Evolutionary conservation across 2,329 filamentous ascomycete species (phyloP).

Genomic region (Aspergillus japonicus): DNA sequence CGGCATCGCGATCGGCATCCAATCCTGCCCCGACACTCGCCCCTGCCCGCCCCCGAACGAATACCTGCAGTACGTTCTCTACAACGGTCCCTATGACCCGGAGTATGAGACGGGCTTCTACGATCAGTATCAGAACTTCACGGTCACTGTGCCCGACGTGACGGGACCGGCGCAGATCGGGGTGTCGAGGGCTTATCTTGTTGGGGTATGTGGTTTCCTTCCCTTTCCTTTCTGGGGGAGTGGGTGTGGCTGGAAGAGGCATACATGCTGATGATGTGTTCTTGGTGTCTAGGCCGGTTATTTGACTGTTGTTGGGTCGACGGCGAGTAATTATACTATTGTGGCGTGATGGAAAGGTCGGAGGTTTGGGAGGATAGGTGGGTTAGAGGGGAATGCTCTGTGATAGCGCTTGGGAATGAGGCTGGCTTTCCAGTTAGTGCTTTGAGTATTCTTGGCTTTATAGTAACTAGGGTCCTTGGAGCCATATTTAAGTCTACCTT

Average conservation of each 20-base stretch:
- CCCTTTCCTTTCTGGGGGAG: background rate
- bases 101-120: background rate
- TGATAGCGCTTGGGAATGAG: no score
- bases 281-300: background rate
- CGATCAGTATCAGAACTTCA: background rate
- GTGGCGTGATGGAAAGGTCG: background rate
- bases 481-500: no score
- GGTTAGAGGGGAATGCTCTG: no score
- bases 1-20: background rate
- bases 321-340: background rate
- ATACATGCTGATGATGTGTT: background rate
- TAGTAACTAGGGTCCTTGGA: no score
- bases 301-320: background rate
- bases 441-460: no score
- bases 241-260: background rate
- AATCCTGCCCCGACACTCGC: background rate
- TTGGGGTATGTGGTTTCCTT: background rate
- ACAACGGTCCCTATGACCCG: background rate
- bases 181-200: background rate
- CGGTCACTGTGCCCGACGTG: background rate
- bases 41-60: background rate
- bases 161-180: background rate
- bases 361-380: background rate
- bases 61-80: background rate
- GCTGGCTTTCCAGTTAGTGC: no score